phyloP scores from a whole-genome alignment of 2,329 filamentous ascomycete genomes.

The Knufia fluminis region DNA sequence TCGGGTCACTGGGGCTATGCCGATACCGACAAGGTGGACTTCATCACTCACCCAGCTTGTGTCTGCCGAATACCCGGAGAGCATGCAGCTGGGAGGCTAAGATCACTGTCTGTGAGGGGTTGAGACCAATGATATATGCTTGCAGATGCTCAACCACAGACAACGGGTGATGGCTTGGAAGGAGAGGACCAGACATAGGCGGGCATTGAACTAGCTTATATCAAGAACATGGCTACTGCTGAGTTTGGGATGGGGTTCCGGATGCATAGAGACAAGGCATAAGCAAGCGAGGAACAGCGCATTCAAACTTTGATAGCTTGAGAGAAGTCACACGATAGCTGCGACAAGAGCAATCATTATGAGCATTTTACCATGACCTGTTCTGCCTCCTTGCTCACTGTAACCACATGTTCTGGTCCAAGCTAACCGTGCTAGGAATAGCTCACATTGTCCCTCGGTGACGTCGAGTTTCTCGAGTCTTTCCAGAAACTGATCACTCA shows the following conservation, averaged over 20 bases:
- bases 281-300: too few relatives aligned
- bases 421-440: neutral
- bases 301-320: too few relatives aligned
- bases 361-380: neutral
- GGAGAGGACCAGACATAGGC: too few relatives aligned
- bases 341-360: too few relatives aligned
- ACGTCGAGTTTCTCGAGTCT: neutral
- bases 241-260: too few relatives aligned
- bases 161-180: neutral
- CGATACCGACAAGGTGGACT: constrained; percentile 5
- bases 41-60: constrained; percentile 4
- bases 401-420: too few relatives aligned
- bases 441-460: neutral
- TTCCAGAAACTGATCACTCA: neutral
- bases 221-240: too few relatives aligned
- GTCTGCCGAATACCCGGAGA: constrained; percentile 7
- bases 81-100: neutral
- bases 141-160: neutral
- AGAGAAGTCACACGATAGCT: too few relatives aligned
- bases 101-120: neutral
- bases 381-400: too few relatives aligned
- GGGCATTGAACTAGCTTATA: too few relatives aligned
- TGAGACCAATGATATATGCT: neutral
- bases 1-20: constrained; percentile 3
- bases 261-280: too few relatives aligned